Percentiles rank a stretch among this genome's conserved stretches.
Conservation (phyloP, 2,329 filamentous ascomycete genomes). For the Aspergillus sojae region DNA sequence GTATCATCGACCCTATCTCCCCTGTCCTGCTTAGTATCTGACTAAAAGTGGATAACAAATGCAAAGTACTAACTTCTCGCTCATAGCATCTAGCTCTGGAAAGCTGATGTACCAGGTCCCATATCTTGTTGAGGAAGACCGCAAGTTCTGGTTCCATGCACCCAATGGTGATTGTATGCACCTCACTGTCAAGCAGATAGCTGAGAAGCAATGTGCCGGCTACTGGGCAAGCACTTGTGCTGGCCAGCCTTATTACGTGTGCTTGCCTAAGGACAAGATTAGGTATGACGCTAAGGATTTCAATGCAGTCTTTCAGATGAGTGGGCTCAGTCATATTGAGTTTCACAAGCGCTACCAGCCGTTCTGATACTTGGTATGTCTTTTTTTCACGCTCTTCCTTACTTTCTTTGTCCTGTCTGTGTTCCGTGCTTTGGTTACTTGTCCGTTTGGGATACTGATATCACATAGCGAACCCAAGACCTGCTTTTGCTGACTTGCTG, state of each 20-base stretch:
- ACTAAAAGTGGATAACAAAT: neutral
- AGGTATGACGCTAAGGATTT: neutral
- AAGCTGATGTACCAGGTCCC: neutral
- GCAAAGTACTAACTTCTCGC: neutral
- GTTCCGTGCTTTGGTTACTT: neutral
- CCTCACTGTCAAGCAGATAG: neutral
- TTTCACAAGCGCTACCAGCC: constrained; percentile 1
- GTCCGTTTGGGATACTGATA: neutral
- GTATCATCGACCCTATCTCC: neutral
- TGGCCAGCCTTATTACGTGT: neutral
- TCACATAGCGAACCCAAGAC: neutral
- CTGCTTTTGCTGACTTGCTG: neutral
- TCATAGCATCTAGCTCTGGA: neutral
- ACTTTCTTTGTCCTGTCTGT: neutral
- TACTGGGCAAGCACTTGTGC: neutral
- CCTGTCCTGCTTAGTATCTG: neutral
- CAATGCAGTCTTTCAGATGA: neutral
- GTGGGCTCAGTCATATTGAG: neutral
- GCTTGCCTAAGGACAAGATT: neutral
- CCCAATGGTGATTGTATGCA: neutral
- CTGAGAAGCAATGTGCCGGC: neutral
- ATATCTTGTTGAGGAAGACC: neutral
- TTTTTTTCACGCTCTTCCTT: neutral
- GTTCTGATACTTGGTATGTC: neutral
- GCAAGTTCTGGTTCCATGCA: neutral